Base-by-base conservation (phyloP, 192 early-diverging fungal genomes). In the Coemansia sp. region DNA sequence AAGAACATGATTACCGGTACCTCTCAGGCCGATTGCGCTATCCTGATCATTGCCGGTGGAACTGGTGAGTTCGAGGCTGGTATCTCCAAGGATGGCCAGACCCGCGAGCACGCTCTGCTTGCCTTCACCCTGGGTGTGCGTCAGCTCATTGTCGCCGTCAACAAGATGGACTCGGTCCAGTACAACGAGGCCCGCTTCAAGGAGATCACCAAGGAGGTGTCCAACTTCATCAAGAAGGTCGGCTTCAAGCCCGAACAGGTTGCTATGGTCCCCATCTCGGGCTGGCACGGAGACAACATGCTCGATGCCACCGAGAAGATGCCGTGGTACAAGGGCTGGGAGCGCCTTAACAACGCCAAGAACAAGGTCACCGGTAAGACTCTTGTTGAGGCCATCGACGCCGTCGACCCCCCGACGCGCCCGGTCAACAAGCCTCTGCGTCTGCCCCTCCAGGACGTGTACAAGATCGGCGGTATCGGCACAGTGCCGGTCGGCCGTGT, bases 1-100 rank as follows among this genome's bases (percentile, higher is more conserved):
- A 97, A 97, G 87, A 98, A 98, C 93, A 98, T 95, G 95, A 97
- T 97, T 82, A 94, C 96, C 83, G 96, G 96, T 87, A 93, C 96
- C 75, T 94, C 93, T 70, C 95, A 94, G 88, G 96, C 95, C 63
- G 96, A 98, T 79, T 94, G 93, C 81, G 96, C 90, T 82, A 90
- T 98, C 75, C 92, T 98, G 73, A 94, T 97, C 70, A 92, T 97
- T 84, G 90, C 90, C 73, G 90, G 87, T 70, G 93, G 90, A 89
- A 85, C 85, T 81, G 93, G 93, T 88, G 87, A 89, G 73, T 90
- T 90, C 79, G 93, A 96, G 86, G 93, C 93, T 86, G 95, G 95
- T 94, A 97, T 95, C 79, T 95, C 93, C 88, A 95, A 95, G 91
- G 90, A 96, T 79, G 96, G 96, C 72, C 96, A 98, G 85, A 98